phyloP scores from a whole-genome alignment of 2,329 filamentous ascomycete species.

The Colletotrichum abscissum region DNA sequence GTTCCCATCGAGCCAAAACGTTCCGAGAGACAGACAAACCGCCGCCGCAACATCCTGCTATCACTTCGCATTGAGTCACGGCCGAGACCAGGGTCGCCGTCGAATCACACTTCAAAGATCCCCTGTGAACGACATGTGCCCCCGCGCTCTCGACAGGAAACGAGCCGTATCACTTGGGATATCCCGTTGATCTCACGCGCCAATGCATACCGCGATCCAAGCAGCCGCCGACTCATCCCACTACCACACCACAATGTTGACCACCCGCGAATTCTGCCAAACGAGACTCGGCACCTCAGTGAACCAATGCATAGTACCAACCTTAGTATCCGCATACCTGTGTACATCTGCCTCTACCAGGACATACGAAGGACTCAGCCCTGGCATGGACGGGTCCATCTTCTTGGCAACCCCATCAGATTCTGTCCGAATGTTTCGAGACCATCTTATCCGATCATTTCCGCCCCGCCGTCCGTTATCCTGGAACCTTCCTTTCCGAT shows the following conservation, averaged over 20 bases:
- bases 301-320: slow-evolving; percentile 7
- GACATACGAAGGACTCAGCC: not conserved
- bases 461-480: slow-evolving; percentile 7
- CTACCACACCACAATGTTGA: slow-evolving; percentile 20
- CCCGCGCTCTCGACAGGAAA: slow-evolving; percentile 4
- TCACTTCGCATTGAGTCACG: slow-evolving; percentile 32
- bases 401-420: slow-evolving; percentile 21
- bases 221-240: slow-evolving; percentile 22
- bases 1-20: not conserved
- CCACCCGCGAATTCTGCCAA: not conserved
- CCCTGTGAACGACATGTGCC: not conserved
- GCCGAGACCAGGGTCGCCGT: slow-evolving; percentile 11
- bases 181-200: not conserved
- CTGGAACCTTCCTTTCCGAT: slow-evolving; percentile 10
- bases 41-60: slow-evolving; percentile 21
- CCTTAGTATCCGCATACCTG: not conserved
- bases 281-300: not conserved
- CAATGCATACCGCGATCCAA: not conserved
- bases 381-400: not conserved
- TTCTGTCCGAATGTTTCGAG: slow-evolving; percentile 10
- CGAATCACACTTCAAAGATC: slow-evolving; percentile 12
- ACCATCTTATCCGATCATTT: slow-evolving; percentile 17
- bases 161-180: not conserved
- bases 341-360: not conserved
- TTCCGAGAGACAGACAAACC: slow-evolving; percentile 18